phyloP scores from a whole-genome alignment of 2,329 filamentous ascomycete genomes.

The Ophiobolus disseminans region DNA sequence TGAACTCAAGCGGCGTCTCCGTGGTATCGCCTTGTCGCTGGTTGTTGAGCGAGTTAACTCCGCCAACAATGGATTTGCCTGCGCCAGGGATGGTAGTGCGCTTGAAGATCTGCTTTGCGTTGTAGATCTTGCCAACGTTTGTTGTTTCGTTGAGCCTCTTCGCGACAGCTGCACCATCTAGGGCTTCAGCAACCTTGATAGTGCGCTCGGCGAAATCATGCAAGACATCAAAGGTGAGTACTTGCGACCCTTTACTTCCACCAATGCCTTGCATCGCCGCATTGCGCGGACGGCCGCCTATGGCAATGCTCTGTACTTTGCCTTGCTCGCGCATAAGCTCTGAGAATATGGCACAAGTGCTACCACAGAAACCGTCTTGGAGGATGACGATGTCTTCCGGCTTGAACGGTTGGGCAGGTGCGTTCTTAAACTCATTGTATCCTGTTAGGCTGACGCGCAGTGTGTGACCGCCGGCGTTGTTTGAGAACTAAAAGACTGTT shows the following conservation, averaged over 20 bases:
- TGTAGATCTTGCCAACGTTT: constrained; percentile 15
- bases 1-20: constrained; percentile 61
- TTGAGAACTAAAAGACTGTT: constrained; percentile 5
- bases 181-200: constrained; percentile 1
- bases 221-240: constrained; percentile 11
- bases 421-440: constrained; percentile 6
- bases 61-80: constrained; percentile 6
- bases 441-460: constrained; percentile 7
- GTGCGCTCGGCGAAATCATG: not conserved
- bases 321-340: constrained; percentile 51
- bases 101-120: constrained; percentile 14
- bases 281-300: constrained; percentile 36
- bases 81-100: constrained; percentile 8
- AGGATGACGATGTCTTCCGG: constrained; percentile 25
- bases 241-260: constrained; percentile 49
- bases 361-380: constrained; percentile 48
- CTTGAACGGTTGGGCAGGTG: constrained; percentile 31
- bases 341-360: constrained; percentile 51
- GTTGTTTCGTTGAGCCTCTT: constrained; percentile 14
- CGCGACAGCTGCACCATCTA: constrained; percentile 7
- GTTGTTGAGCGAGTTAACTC: constrained; percentile 32
- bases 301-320: constrained; percentile 37
- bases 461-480: constrained; percentile 11
- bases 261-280: constrained; percentile 49
- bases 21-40: constrained; percentile 31